phyloP scores from a whole-genome alignment of 1,139 yeast genomes.

The Candida anutae region DNA sequence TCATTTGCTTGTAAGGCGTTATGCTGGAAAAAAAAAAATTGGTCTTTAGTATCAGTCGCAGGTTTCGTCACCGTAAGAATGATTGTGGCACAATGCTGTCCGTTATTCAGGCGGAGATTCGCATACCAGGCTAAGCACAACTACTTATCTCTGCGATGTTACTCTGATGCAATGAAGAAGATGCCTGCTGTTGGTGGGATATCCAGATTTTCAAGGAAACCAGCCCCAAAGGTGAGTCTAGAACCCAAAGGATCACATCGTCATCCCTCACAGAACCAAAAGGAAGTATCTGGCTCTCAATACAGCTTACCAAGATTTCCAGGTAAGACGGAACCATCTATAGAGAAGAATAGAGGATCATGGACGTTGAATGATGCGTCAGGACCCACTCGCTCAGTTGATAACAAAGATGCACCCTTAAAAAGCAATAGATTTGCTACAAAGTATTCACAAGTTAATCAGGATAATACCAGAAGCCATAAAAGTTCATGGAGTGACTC shows the following conservation, averaged over 20 bases:
- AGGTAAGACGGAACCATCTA: not conserved
- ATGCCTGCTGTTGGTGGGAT: constrained; percentile 19
- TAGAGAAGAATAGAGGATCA: not conserved
- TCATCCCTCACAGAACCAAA: not conserved
- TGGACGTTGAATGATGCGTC: not conserved
- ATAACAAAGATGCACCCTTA: constrained; percentile 1
- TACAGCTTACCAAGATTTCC: not conserved
- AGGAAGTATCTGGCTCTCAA: not conserved
- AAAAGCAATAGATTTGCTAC: constrained; percentile 23
- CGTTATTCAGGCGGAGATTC: no score
- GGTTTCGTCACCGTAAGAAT: no score
- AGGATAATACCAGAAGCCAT: not conserved
- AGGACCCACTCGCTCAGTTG: not conserved
- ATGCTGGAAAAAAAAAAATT: no score
- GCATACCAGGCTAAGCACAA: no score
- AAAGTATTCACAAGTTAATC: constrained; percentile 8
- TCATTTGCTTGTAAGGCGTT: no score
- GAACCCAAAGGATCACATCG: not conserved
- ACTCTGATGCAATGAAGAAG: constrained; percentile 16
- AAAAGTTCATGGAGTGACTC: no score
- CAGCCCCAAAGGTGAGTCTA: constrained; percentile 2
- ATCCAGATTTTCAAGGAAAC: constrained; percentile 12
- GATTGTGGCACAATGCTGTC: no score
- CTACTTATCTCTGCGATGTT: no score
- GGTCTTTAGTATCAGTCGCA: no score